Base-by-base conservation (phyloP, 2,329 filamentous ascomycete species). In the Colletotrichum lentis region DNA sequence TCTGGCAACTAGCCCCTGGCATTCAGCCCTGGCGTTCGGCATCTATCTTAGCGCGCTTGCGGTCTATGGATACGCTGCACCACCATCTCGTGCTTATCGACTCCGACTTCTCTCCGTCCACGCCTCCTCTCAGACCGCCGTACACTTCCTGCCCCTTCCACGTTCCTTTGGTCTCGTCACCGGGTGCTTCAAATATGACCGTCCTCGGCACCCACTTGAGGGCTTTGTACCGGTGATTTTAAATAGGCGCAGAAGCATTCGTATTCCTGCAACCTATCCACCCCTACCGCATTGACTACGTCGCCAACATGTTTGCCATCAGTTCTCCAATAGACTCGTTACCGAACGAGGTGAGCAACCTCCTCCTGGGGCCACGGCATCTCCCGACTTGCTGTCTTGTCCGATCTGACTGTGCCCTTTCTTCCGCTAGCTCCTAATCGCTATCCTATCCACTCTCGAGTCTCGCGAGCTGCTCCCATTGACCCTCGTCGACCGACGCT, bases 401-500 rank as follows among this genome's bases (percentile, higher is more conserved):
- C 18, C 46, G 3, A 39, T 44, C 50, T 64, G 59, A 71, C 41
- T 8, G 3, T 24, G 10, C 12, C 6, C 5, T 6, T 6, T 24
- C 18, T n/a, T n/a, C 22, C 16, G 22, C 57, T 59, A 88, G 85
- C 79, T 88, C 66, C 79, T 88, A 44, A 80, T 84, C 59, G 78
- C 82, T 39, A 80, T 85, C 54, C 77, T 89, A 22, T 79, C 81
- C 3, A 73, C 75, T 10, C 81, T 89, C 60, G 73, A 80, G 5
- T 85, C 85, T 6, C 77, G 77, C 61, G 75, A 80, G n/a, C 81
- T 90, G 56, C 81, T 92, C 35, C 82, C 82, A 16, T 74, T 91
- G 63, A 83, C 87, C 49, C 74, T 83, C 53, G 82, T 90, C 62
- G 91, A 85, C 62, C 87, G 83, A 37, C 88, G 86, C 46, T 86